Evolutionary conservation across 495 filamentous ascomycete genomes (phyloP), one percentile per base, ranked within the genome.

Genomic region (Amorphotheca resinae): DNA sequence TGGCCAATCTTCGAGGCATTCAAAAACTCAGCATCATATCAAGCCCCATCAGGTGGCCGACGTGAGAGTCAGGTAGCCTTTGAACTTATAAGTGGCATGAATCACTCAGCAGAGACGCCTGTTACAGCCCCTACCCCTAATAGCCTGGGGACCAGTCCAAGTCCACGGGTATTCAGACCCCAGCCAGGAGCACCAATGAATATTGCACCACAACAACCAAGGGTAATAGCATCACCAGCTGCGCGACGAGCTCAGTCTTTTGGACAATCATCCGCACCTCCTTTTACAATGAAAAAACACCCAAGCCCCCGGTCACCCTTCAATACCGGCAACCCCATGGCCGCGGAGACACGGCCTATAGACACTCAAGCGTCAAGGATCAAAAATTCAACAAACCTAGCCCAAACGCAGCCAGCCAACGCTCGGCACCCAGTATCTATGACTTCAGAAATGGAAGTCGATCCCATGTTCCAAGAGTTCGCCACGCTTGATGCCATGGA

Each of bases 401-500:
- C 32, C 3, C 33, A 22, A 36, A 33, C 42, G 25, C 15, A 18
- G 4, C 40, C 44, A 15, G 43, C 47, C 20, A 33, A 33, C n/a
- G n/a, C 52, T 53, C 26, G 50, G 41, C 20, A 52, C 20, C 38
- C 36, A 48, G 4, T 48, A 36, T 38, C 41, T 38, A 22, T 59
- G 60, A 37, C 50, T 48, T 17, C 59, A 54, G 41, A 59, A 15
- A 50, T 62, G 16, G 71, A 76, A 33, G 62, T 73, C 21, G 77
- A 81, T 41, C 67, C 73, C 2, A 72, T 79, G 25, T 68, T 79
- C 51, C 72, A 77, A 51, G 75, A 81, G 33, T 62, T 81, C 2
- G 72, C 72, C n/a, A 69, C 73, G 37, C 65, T 77, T 8, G 77
- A 81, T 48, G 71, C 70, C 17, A 71, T 68, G 6, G 73, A 77